Percentiles rank a stretch among this genome's conserved stretches.
phyloP scores from a whole-genome alignment of 257 asterid species.

The Penstemon eatonii region DNA sequence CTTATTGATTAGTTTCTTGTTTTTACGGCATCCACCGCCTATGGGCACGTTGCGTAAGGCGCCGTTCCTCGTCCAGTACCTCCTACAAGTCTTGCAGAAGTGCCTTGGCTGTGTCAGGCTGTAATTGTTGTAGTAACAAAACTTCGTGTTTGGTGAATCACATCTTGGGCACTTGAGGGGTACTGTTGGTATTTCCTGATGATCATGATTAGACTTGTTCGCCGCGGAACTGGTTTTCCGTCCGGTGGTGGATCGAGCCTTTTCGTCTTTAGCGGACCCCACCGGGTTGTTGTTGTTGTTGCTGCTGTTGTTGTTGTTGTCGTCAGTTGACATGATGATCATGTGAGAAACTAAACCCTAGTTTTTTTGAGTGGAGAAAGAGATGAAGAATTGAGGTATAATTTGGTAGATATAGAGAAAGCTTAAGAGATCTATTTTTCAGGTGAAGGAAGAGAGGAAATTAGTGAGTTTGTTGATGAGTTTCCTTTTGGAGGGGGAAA shows the following conservation, averaged over 20 bases:
- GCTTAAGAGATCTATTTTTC: neutral
- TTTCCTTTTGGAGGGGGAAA: constrained; percentile 54
- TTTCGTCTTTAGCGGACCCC: constrained; percentile 40
- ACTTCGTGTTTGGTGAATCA: constrained; percentile 86
- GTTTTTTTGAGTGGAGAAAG: neutral
- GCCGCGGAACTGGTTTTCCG: constrained; percentile 35
- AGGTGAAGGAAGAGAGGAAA: constrained; percentile 30
- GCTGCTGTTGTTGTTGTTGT: constrained; percentile 12
- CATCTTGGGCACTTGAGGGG: constrained; percentile 80
- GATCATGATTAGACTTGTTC: constrained; percentile 16
- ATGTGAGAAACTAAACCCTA: constrained; percentile 23
- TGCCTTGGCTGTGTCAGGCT: constrained; percentile 91
- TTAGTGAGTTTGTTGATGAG: constrained; percentile 22
- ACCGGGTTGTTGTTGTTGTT: neutral
- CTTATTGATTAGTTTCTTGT: constrained; percentile 52
- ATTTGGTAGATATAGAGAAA: neutral
- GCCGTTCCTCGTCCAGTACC: constrained; percentile 96
- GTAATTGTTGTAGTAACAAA: constrained; percentile 93
- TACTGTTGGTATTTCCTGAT: constrained; percentile 36
- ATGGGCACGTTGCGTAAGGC: constrained; percentile 87
- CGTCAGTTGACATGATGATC: constrained; percentile 38
- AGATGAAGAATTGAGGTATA: neutral
- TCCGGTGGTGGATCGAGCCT: constrained; percentile 30
- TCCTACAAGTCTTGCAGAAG: constrained; percentile 88
- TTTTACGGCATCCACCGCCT: constrained; percentile 92